Evolutionary conservation across 163 green algal species (phyloP).

Genomic region (Trebouxia gelatinosa): DNA sequence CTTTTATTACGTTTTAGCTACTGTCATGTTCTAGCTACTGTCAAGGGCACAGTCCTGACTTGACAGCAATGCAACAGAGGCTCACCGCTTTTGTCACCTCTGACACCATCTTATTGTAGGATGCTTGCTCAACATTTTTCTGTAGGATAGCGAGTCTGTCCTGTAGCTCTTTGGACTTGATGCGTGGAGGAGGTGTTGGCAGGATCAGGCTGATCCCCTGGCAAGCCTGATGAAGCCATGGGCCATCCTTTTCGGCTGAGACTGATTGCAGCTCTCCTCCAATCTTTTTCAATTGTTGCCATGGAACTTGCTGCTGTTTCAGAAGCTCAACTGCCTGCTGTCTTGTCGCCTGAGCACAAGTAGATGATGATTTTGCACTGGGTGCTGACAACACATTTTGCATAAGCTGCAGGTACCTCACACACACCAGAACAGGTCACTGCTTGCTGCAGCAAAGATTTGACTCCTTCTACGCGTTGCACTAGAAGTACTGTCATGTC

Average conservation of each 20-base stretch:
- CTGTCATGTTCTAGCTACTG: constrained; percentile 40
- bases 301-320: background rate
- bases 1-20: constrained; percentile 25
- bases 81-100: constrained; percentile 50
- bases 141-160: constrained; percentile 48
- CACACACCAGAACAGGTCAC: no score
- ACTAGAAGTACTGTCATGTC: no score
- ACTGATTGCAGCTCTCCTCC: background rate
- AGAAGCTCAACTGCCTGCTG: background rate
- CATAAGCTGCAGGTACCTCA: no score
- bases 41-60: constrained; percentile 51
- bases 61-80: background rate
- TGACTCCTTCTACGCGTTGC: no score
- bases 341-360: background rate
- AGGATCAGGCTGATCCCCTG: constrained; percentile 39
- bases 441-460: no score
- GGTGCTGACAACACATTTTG: no score
- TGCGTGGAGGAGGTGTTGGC: constrained; percentile 16
- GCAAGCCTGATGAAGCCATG: constrained; percentile 37
- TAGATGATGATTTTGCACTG: no score
- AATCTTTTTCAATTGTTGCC: background rate
- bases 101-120: constrained; percentile 66
- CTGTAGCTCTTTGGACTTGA: constrained; percentile 51
- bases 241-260: background rate
- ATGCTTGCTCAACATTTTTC: constrained; percentile 49